A percentile compares a stretch with the other conserved stretches of the same genome.
Evolutionary conservation across 2,329 filamentous ascomycete species (phyloP).

Genomic region (Cladosporium sp.): DNA sequence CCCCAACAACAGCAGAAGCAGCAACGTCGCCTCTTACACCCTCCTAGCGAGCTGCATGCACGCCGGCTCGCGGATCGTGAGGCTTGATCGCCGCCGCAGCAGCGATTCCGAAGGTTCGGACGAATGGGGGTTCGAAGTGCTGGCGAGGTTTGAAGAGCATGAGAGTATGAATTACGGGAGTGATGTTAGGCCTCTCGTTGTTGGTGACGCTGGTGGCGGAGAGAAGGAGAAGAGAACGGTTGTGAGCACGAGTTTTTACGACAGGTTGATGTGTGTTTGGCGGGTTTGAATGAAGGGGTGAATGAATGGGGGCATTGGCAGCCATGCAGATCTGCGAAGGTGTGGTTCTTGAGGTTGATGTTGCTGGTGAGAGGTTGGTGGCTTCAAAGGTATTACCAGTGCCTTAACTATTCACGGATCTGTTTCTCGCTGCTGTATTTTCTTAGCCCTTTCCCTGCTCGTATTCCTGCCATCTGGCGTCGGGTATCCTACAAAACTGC

Average conservation of each 20-base stretch:
- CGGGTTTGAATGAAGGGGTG: background rate
- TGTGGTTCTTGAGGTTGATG: too few relatives aligned
- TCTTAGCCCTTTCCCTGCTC: too few relatives aligned
- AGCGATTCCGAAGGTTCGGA: constrained; percentile 36
- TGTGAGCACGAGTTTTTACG: constrained; percentile 74
- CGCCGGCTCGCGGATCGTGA: constrained; percentile 68
- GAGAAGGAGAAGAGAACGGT: constrained; percentile 34
- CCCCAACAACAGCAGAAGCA: too few relatives aligned
- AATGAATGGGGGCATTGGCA: too few relatives aligned
- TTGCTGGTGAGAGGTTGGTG: background rate
- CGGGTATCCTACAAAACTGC: too few relatives aligned
- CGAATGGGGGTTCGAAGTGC: constrained; percentile 58
- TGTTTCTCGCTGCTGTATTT: too few relatives aligned
- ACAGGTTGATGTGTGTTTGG: constrained; percentile 68
- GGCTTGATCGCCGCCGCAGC: constrained; percentile 32
- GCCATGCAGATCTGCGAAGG: too few relatives aligned
- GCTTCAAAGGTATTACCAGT: too few relatives aligned
- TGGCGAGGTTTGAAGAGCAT: constrained; percentile 76
- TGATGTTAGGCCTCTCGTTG: constrained; percentile 54
- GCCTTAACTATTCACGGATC: too few relatives aligned
- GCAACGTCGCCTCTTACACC: constrained; percentile 22
- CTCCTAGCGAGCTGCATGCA: constrained; percentile 94
- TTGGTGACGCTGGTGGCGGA: constrained; percentile 18
- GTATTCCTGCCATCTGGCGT: too few relatives aligned
- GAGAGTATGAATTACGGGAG: constrained; percentile 94